phyloP scores from a whole-genome alignment of 768 basidiomycete species.

The Lactifluus subvellereus region DNA sequence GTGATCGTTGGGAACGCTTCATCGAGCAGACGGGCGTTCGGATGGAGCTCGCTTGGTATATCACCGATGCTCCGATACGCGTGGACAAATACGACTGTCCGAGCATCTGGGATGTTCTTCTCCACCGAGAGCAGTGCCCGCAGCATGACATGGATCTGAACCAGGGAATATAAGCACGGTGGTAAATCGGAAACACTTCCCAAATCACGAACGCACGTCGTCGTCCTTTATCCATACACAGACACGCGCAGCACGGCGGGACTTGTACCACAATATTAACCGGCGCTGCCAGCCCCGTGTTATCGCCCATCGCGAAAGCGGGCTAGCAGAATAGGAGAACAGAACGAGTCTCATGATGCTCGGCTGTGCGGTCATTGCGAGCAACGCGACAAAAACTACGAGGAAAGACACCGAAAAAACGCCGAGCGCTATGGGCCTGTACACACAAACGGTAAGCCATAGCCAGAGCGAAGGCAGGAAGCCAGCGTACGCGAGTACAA shows the following conservation, averaged over 20 bases:
- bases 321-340: constrained; percentile 8
- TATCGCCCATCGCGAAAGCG: constrained; percentile 11
- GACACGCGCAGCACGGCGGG: constrained; percentile 15
- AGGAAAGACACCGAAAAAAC: constrained; percentile 18
- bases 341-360: constrained; percentile 10
- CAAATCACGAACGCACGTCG: constrained; percentile 16
- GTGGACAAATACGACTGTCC: constrained; percentile 23
- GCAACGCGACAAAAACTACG: constrained; percentile 7
- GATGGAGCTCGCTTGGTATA: constrained; percentile 24
- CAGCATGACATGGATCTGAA: constrained; percentile 23
- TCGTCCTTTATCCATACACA: constrained; percentile 26
- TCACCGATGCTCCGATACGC: constrained; percentile 18
- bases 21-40: constrained; percentile 24
- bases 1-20: constrained; percentile 25
- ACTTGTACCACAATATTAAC: constrained; percentile 18
- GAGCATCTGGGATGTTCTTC: constrained; percentile 19
- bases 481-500: constrained; percentile 17
- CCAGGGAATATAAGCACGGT: background rate
- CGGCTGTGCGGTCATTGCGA: constrained; percentile 18
- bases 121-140: constrained; percentile 22
- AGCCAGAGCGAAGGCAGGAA: background rate
- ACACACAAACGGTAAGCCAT: background rate
- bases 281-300: constrained; percentile 2
- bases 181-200: background rate
- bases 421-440: constrained; percentile 21